phyloP scores from a whole-genome alignment of 2,329 filamentous ascomycete species.

The Nemania abortiva region DNA sequence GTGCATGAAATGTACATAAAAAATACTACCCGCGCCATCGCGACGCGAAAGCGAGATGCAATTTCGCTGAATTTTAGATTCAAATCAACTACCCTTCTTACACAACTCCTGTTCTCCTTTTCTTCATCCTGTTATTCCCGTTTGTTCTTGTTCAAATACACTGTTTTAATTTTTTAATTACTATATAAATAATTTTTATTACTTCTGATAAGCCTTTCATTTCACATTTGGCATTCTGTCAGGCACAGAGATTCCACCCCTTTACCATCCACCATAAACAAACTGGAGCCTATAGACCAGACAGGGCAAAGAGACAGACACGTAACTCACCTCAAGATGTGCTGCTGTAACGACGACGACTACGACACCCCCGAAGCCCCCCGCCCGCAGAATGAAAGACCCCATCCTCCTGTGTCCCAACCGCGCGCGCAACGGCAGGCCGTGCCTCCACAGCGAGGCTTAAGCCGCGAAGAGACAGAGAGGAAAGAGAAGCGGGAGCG shows the following conservation, averaged over 20 bases:
- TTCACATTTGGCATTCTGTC: slow-evolving; percentile 27
- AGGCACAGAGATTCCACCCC: slow-evolving; percentile 25
- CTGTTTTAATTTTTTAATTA: not conserved
- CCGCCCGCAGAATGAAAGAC: slow-evolving; percentile 12
- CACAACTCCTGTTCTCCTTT: not conserved
- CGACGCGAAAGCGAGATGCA: not conserved
- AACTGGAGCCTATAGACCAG: not conserved
- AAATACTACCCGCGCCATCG: not conserved
- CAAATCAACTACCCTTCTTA: no score
- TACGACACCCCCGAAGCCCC: slow-evolving; percentile 29
- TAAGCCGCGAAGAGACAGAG: slow-evolving; percentile 22
- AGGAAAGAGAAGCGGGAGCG: slow-evolving; percentile 35
- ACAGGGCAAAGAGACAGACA: no score
- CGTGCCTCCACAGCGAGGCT: not conserved
- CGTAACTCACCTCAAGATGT: slow-evolving; percentile 30
- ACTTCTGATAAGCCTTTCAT: not conserved
- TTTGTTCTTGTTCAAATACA: slow-evolving; percentile 9
- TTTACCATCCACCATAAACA: slow-evolving; percentile 13
- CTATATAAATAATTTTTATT: not conserved
- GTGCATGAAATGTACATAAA: not conserved
- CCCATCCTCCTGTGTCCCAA: slow-evolving; percentile 10
- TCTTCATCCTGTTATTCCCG: slow-evolving; percentile 10
- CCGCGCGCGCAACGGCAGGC: slow-evolving; percentile 1
- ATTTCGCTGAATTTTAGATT: no score
- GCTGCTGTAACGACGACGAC: slow-evolving; percentile 32